These are phyloP conservation scores for Pythium vanterpoolii DNA, from an alignment of 352 stramenopile species.

Conservation along the genomic window DNA sequence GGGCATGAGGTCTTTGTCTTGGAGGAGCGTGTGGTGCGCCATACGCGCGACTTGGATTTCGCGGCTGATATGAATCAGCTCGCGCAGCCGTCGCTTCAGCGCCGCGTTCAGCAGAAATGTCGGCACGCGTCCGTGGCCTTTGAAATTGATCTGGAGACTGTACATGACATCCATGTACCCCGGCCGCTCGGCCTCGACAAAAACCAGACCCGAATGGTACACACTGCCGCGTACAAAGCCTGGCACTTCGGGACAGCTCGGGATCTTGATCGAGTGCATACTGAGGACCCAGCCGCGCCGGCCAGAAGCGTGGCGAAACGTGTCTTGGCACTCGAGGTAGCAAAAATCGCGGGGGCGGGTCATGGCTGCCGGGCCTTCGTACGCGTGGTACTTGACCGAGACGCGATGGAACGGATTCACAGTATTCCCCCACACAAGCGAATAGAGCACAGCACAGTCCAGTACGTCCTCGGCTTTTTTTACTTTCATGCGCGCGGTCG, in stretches of 20 bases:
- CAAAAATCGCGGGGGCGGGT: conserved; percentile 65
- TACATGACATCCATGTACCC: conserved; percentile 87
- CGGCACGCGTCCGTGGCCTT: conserved; percentile 58
- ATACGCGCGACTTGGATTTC: conserved; percentile 60
- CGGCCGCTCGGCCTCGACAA: conserved; percentile 68
- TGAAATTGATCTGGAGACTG: conserved; percentile 84
- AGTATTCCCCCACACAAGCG: conserved; percentile 37
- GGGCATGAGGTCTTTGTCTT: conserved; percentile 64
- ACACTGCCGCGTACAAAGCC: conserved; percentile 75
- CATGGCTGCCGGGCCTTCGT: conserved; percentile 53
- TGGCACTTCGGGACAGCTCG: conserved; percentile 62
- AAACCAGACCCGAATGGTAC: conserved; percentile 80
- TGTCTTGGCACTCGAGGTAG: conserved; percentile 77
- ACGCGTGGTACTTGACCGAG: conserved; percentile 67
- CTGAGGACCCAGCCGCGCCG: conserved; percentile 70
- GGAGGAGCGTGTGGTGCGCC: conserved; percentile 51
- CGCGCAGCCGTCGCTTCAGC: conserved; percentile 60
- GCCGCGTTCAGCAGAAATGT: conserved; percentile 63
- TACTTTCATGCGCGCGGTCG: conserved; percentile 50
- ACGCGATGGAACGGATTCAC: conserved; percentile 63
- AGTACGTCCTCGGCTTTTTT: conserved; percentile 66
- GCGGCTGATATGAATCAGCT: conserved; percentile 59
- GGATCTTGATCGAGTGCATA: conserved; percentile 85
- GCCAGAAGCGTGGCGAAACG: conserved; percentile 66
- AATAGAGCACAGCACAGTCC: conserved; percentile 66